Evolutionary conservation across 352 stramenopile species (phyloP).

Genomic region (Phytopythium litorale): DNA sequence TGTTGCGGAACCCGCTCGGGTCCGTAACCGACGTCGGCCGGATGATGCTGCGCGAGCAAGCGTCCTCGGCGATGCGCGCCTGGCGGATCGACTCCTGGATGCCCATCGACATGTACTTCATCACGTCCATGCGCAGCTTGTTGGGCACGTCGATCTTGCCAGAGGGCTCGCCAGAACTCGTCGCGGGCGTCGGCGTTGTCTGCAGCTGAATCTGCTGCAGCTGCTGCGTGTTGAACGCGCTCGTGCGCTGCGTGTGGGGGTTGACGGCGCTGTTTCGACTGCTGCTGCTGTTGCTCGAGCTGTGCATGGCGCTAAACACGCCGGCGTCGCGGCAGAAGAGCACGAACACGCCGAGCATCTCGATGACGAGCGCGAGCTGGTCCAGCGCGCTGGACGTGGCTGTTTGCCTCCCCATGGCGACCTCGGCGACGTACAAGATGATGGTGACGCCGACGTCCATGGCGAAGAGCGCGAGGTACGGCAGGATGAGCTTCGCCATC

Average conservation of each 20-base stretch:
- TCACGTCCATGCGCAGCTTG: slow-evolving; percentile 78
- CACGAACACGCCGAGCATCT: slow-evolving; percentile 63
- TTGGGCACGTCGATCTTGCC: slow-evolving; percentile 72
- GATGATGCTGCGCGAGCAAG: slow-evolving; percentile 6
- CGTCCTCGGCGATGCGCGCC: slow-evolving; percentile 31
- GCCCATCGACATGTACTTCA: slow-evolving; percentile 85
- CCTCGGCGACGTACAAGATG: slow-evolving; percentile 47
- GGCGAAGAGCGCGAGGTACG: slow-evolving; percentile 69
- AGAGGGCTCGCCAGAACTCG: slow-evolving; percentile 9
- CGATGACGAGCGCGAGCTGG: slow-evolving; percentile 68
- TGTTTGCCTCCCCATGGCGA: slow-evolving; percentile 23
- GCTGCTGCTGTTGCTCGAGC: not conserved
- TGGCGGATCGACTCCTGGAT: slow-evolving; percentile 74
- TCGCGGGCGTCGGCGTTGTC: slow-evolving; percentile 18
- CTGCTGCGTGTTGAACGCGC: slow-evolving; percentile 12
- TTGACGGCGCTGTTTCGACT: slow-evolving; percentile 11
- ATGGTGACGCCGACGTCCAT: slow-evolving; percentile 44
- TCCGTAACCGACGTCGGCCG: not conserved
- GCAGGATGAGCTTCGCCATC: slow-evolving; percentile 85
- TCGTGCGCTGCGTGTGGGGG: slow-evolving; percentile 15
- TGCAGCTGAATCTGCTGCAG: slow-evolving; percentile 20
- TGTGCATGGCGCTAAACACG: slow-evolving; percentile 37
- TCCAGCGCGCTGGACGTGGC: slow-evolving; percentile 58
- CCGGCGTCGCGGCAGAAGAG: slow-evolving; percentile 74
- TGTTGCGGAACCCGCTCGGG: slow-evolving; percentile 61